Evolutionary conservation across 192 early-diverging fungal species (phyloP), one percentile per base, ranked within the genome.

Genomic region (Coemansia sp.): DNA sequence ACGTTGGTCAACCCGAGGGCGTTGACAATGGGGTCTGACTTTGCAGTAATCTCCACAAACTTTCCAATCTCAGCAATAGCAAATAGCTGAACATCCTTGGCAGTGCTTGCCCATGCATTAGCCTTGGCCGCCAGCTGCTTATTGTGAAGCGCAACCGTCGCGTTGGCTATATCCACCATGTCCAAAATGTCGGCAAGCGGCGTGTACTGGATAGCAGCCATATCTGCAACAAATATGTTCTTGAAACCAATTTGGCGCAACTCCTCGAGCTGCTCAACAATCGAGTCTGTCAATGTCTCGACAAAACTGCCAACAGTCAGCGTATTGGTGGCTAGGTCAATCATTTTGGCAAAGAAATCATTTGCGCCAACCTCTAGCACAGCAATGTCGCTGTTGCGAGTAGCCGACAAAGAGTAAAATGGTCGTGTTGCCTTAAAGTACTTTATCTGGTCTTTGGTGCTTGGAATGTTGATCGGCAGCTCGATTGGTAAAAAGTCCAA

Each of bases 151-250:
- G 39, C 61, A 25, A 75, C 68, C 0, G 72, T 80, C 6, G 67
- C 38, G 19, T 66, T 67, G 25, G 73, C 60, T 15, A 69, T 4
- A 14, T 29, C 61, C n/a, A 55, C 25, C 21, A 65, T 58, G 37
- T 69, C 45, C 14, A 62, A 54, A n/a, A 64, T 51, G 3, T 55
- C 66, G 22, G 67, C 67, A 27, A 66, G 43, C 7, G 76, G 76
- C 32, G 76, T 73, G 35, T 65, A 58, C 59, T 78, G 76, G 39
- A 78, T 69, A 19, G 66, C 62, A 7, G 76, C 65, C 35, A 78
- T 32, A 47, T 73, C 72, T 4, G 59, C 24, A 29, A 78, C 71
- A 43, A 78, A 47, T 43, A 78, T 62, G 66, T 73, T 72, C 60
- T 70, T 78, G 59, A 73, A 78, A 14, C 76, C 76, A 14, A 69